Base-by-base conservation (phyloP, 2,329 filamentous ascomycete species). In the Cordyceps pruinosa region DNA sequence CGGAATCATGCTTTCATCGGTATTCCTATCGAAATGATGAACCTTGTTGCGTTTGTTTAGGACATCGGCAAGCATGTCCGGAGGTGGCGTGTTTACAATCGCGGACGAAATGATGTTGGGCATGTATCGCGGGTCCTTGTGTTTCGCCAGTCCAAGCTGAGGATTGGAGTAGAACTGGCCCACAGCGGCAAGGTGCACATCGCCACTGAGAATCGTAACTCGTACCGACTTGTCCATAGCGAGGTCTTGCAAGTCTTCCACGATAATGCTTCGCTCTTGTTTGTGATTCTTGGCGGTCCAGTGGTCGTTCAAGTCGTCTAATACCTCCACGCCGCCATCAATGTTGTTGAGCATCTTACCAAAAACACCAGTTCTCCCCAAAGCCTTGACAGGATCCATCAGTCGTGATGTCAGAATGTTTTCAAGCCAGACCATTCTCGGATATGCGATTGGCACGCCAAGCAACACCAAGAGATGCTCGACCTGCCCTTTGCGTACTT, bases 231-330 rank as follows among this genome's bases (percentile, higher is more conserved):
- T 96, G 69, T 94, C 90, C 23, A 90, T 90, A 9, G 95, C 92
- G 59, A 99, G 79, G 66, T 96, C 90, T 71, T 99, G 95, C 26
- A 99, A 76, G 65, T 97, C 91, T 68, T 94, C 88, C 41, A 99
- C 84, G 61, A 97, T 79, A 71, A 89, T 87, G 61, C 86, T 89
- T 51, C 94, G 85, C 72, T 99, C 94, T 26, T 84, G 80, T 69
- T 97, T 99, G 75, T 97, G 92, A 67, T 91, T 89, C 68, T 90
- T 96, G 37, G 93, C 90, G 1, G 93, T 97, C 94, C 94, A 99
- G 69, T 99, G 93, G 70, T 97, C 94, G 68, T 97, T 93, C 10
- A 96, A 75, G 65, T 96, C 91, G 68, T 96, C 92, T 28, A 96
- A 77, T 15, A 97, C 89, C 71, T 97, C 94, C 6, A 94, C 88